A percentile compares a stretch with the other conserved stretches of the same genome.
These are phyloP conservation scores for Rhododendron molle DNA, from an alignment of 148 eudicot genomes.

Conservation along the genomic window DNA sequence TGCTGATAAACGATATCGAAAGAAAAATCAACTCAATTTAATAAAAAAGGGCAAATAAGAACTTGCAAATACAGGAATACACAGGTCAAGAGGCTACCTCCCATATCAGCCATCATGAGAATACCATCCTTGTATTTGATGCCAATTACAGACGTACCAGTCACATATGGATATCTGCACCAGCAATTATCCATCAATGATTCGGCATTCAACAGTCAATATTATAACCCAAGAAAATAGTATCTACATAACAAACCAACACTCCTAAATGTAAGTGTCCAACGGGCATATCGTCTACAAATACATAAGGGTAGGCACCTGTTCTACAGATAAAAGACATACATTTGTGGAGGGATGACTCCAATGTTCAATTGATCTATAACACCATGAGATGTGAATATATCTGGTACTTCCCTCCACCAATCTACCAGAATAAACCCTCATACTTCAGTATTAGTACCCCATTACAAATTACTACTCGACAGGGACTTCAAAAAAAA, in stretches of 20 bases:
- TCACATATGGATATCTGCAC: constrained; percentile 76
- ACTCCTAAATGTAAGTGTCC: background rate
- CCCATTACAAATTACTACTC: background rate
- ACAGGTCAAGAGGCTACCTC: constrained; percentile 45
- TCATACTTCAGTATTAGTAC: background rate
- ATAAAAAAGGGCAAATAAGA: background rate
- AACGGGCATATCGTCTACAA: background rate
- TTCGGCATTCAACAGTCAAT: background rate
- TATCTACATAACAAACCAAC: background rate
- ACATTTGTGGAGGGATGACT: background rate
- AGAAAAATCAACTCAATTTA: background rate
- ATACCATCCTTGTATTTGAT: constrained; percentile 94
- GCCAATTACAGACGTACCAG: constrained; percentile 85
- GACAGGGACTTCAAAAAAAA: background rate
- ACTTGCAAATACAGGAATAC: background rate
- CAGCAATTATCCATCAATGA: background rate
- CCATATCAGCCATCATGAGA: constrained; percentile 97
- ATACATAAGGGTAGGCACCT: background rate
- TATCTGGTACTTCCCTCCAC: background rate
- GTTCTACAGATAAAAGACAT: background rate
- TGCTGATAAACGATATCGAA: background rate
- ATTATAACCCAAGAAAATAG: background rate
- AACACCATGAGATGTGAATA: background rate
- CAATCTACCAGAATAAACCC: background rate
- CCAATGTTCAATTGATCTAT: background rate